These are phyloP conservation scores for Anisodus tanguticus DNA, from an alignment of 257 asterid species.

Conservation along the genomic window DNA sequence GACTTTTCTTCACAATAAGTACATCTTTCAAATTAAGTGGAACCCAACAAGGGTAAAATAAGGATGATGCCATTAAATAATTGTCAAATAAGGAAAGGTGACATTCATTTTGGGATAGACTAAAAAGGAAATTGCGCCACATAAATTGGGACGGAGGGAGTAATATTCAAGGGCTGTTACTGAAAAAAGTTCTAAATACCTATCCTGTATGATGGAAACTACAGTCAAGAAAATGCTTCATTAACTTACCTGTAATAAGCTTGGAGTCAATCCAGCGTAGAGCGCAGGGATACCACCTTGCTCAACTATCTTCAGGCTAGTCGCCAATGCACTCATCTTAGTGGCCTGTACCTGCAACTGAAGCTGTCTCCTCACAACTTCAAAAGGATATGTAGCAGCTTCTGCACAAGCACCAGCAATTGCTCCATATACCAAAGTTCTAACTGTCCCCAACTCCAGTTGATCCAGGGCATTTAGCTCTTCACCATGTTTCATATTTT, in stretches of 20 bases:
- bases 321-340: conserved; percentile 77
- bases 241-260: conserved; percentile 79
- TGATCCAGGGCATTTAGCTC: conserved; percentile 81
- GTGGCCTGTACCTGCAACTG: conserved; percentile 91
- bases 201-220: background rate
- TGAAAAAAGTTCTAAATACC: background rate
- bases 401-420: conserved; percentile 95
- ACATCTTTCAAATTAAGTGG: no score
- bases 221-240: background rate
- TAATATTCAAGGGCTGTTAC: background rate
- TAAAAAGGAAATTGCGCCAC: no score
- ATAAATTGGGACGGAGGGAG: no score
- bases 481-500: conserved; percentile 71
- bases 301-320: conserved; percentile 75
- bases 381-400: conserved; percentile 98
- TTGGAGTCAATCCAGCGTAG: conserved; percentile 88
- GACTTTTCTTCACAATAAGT: no score
- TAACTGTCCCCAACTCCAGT: conserved; percentile 82
- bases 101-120: no score
- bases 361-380: conserved; percentile 95
- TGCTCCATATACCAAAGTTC: conserved; percentile 88
- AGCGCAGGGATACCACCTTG: conserved; percentile 91
- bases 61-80: no score
- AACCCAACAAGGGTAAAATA: no score
- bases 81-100: no score